Conservation (phyloP, 2,329 filamentous ascomycete species). For the Arthrobotrys pseudoclavata region DNA sequence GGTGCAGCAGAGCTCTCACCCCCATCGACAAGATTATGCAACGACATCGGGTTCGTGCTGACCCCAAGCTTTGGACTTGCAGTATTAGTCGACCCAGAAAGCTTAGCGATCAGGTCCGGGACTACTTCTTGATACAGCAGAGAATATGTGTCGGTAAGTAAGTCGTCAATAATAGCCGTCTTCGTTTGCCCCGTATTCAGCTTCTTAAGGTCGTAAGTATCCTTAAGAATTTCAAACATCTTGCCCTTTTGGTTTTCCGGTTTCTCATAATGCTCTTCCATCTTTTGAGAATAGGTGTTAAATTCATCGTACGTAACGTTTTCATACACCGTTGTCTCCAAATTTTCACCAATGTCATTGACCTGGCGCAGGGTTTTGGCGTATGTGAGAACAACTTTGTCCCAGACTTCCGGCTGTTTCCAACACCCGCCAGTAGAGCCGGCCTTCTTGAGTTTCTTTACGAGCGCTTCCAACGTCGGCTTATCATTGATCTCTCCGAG, state of each 20-base stretch:
- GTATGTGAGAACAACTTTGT: slow-evolving; percentile 73
- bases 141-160: slow-evolving; percentile 92
- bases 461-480: slow-evolving; percentile 79
- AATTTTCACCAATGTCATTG: slow-evolving; percentile 72
- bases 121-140: slow-evolving; percentile 79
- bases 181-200: slow-evolving; percentile 92
- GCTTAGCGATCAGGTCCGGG: slow-evolving; percentile 69
- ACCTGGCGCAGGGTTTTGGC: slow-evolving; percentile 72
- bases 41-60: slow-evolving; percentile 63
- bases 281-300: slow-evolving; percentile 71
- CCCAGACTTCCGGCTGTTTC: slow-evolving; percentile 75
- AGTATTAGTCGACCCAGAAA: slow-evolving; percentile 66
- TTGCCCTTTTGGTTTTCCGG: slow-evolving; percentile 62
- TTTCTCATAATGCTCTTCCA: slow-evolving; percentile 70
- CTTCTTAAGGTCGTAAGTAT: slow-evolving; percentile 78
- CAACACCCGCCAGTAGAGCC: slow-evolving; percentile 79
- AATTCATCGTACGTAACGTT: slow-evolving; percentile 77
- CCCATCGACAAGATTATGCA: slow-evolving; percentile 62
- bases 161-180: slow-evolving; percentile 84
- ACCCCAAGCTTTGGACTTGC: slow-evolving; percentile 67
- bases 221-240: slow-evolving; percentile 75
- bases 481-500: slow-evolving; percentile 82
- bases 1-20: slow-evolving; percentile 29
- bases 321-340: slow-evolving; percentile 77
- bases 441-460: slow-evolving; percentile 80